Base-by-base conservation (phyloP, 2,329 filamentous ascomycete genomes). In the Passalora sequoiae region DNA sequence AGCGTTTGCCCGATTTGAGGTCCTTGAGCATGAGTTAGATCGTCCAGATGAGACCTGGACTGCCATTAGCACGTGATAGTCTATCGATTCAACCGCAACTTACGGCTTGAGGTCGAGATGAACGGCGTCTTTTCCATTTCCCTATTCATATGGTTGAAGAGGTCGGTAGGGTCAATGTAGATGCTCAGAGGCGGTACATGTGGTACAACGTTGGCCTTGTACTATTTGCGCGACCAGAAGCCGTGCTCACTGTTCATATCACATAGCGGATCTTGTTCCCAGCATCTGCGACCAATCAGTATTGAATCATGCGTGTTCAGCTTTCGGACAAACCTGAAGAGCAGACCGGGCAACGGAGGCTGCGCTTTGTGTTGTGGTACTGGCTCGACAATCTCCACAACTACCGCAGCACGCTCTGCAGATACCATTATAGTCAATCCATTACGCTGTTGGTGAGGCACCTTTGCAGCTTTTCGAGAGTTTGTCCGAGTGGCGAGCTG, bases 201-300 rank as follows among this genome's bases (percentile, higher is more conserved):
- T 10, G 31, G 30, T 12, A 31, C 21, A 9, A 38, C 47, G 30
- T 44, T 44, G n/a, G 28, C 22, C n/a, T 40, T 43, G 27, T 38
- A 19, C 17, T 49, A 44, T 20, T 30, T 32, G 1, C 46, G 25
- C 4, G 43, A 29, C 33, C 38, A 43, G 24, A 43, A 39, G 2
- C 46, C 46, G 6, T 43, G 6, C 8, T 32, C 13, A 20, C 37
- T 42, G 35, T 49, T 36, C 6, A 38, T 38, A n/a, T 43, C 39
- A 15, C 38, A 35, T 2, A 24, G 17, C 4, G 43, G 21, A 13
- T 40, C 31, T 13, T 49, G 25, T 9, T 40, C 22, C 46, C 46
- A 49, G 16, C 28, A 41, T 13, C 44, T 42, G 20, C 28, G 17
- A 10, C 25, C 13, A 4, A 5, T 28, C 25, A 28, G 25, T 28